phyloP scores from a whole-genome alignment of 2,329 filamentous ascomycete species.

The Plenodomus lindquistii region DNA sequence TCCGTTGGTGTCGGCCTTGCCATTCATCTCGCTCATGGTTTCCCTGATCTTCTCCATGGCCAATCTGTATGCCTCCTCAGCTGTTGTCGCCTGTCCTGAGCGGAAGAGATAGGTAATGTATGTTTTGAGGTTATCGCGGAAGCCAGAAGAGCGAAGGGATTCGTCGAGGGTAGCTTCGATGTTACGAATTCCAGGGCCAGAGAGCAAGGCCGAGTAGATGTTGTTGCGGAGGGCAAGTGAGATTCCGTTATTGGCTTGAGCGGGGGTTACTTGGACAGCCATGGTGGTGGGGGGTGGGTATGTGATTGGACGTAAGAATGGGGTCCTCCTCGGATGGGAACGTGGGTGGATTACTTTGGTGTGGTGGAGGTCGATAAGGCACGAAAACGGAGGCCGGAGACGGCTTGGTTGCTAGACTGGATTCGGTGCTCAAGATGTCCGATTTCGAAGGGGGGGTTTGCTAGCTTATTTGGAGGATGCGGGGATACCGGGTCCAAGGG shows the following conservation, averaged over 20 bases:
- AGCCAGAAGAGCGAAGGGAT: slow-evolving; percentile 61
- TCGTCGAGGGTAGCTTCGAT: slow-evolving; percentile 60
- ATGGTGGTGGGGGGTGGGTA: slow-evolving; percentile 12
- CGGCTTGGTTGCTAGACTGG: neutral
- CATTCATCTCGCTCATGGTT: slow-evolving; percentile 17
- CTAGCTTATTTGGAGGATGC: neutral
- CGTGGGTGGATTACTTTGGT: too few relatives aligned
- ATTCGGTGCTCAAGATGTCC: neutral
- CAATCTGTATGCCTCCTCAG: slow-evolving; percentile 59
- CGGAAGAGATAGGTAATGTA: slow-evolving; percentile 61
- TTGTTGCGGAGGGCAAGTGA: slow-evolving; percentile 45
- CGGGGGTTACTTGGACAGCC: slow-evolving; percentile 28
- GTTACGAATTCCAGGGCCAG: slow-evolving; percentile 55
- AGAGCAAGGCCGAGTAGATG: slow-evolving; percentile 53
- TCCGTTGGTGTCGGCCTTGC: slow-evolving; percentile 6
- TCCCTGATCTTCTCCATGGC: slow-evolving; percentile 50
- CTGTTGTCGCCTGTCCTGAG: slow-evolving; percentile 60
- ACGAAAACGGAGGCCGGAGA: neutral
- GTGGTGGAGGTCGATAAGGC: slow-evolving; percentile 3
- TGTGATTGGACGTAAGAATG: slow-evolving; percentile 6
- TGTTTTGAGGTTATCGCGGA: slow-evolving; percentile 59
- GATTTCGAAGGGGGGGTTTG: neutral
- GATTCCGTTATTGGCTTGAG: slow-evolving; percentile 49
- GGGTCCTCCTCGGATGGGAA: neutral
- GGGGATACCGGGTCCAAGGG: neutral